These are phyloP conservation scores for Microbotryomycetes sp. DNA, from an alignment of 1,284 basidiomycete genomes.

Conservation along the genomic window DNA sequence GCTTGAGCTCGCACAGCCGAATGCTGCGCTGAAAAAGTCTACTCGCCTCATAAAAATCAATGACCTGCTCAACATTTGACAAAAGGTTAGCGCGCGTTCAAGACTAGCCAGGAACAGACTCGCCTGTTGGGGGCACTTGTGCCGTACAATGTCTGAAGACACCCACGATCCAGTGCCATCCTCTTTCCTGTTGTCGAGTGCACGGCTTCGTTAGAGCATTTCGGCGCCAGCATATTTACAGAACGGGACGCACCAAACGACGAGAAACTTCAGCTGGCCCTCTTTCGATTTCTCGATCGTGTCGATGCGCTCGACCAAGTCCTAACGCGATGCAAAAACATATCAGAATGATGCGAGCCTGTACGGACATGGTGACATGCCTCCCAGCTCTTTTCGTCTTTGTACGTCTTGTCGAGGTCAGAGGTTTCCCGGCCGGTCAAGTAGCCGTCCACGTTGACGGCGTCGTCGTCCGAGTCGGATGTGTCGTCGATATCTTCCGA, in stretches of 20 bases:
- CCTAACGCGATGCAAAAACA: not conserved
- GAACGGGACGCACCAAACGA: slow-evolving; percentile 3
- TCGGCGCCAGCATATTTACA: no score
- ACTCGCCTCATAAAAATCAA: not conserved
- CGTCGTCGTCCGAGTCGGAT: not conserved
- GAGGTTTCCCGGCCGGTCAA: not conserved
- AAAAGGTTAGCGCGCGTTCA: no score
- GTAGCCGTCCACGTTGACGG: not conserved
- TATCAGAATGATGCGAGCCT: not conserved
- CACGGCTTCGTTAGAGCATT: no score
- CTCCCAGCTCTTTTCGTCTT: slow-evolving; percentile 7
- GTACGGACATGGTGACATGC: not conserved
- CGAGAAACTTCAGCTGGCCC: not conserved
- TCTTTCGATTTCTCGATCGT: slow-evolving; percentile 4
- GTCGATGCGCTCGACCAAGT: not conserved
- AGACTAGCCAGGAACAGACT: no score
- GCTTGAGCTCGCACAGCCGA: no score
- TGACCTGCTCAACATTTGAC: not conserved
- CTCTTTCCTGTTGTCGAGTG: not conserved
- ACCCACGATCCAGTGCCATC: not conserved
- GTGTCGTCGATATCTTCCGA: not conserved
- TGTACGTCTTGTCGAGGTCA: not conserved
- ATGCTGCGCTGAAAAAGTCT: no score
- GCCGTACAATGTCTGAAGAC: not conserved
- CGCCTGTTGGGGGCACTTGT: slow-evolving; percentile 7